Evolutionary conservation across 768 basidiomycete genomes (phyloP), one percentile per base, ranked within the genome.

Genomic region (Trichaptum fuscoviolaceum): DNA sequence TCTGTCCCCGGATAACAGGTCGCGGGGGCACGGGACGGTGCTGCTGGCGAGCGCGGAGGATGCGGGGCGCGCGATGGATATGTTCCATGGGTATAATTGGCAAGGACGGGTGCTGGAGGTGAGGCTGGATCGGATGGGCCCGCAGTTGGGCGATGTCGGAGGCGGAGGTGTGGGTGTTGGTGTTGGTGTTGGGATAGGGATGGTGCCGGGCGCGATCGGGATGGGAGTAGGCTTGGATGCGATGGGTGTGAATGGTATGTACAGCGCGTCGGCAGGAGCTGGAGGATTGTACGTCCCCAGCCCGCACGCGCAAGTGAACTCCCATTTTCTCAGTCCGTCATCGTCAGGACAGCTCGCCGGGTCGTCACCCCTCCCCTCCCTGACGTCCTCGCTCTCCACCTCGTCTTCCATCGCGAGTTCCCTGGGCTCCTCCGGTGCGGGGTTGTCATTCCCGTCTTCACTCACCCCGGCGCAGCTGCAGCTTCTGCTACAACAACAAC

Each of bases 21-120:
- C 92, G 60, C 84, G 96, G 65, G 96, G 96, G 1, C 90, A 96
- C 73, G 97, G 97, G 27, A 97, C 95, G 12, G 96, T 99, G 23
- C 84, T 99, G 20, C 87, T 98, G 61, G 95, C 94, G 1, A 91
- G 89, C n/a, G 89, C 93, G 57, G 95, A 96, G 75, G 96, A 99
- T 73, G 97, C 96, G 1, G 90, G 90, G 3, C 84, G 94, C 57
- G 97, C 97, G 0, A 92, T 99, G 57, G 95, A 97, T 69, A 91
- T 93, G 84, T 96, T 96, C 78, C 93, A 98, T 73, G 96, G 96
- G 18, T 97, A 92, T 76, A 89, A 88, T n/a, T 99, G 96, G 95
- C 96, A 97, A 78, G 93, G 93, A 8, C 83, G 96, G 9, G 84
- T 91, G 23, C 86, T 98, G 25, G 96, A 98, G 77, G 96, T 98